These are phyloP conservation scores for Fomitopsis serialis DNA, from an alignment of 768 basidiomycete genomes.

Conservation along the genomic window DNA sequence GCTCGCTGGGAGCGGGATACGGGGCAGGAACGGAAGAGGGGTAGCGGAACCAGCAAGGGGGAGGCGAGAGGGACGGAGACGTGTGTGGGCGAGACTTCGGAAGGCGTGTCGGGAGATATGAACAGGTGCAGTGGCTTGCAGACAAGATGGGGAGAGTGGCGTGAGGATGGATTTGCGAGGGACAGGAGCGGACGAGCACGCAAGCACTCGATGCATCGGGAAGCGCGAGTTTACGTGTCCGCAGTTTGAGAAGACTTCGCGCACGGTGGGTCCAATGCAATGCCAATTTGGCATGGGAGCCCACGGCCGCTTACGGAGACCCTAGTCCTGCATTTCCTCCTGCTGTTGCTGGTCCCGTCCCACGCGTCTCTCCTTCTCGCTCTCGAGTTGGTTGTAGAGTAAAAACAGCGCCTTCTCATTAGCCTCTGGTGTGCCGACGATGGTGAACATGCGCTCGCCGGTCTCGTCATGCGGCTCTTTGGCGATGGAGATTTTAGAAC, in stretches of 20 bases:
- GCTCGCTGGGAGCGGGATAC: slow-evolving; percentile 2
- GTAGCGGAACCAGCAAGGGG: neutral
- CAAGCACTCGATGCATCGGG: neutral
- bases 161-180: neutral
- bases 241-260: neutral
- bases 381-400: slow-evolving; percentile 94
- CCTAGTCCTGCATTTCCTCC: slow-evolving; percentile 40
- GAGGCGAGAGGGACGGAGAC: slow-evolving; percentile 1
- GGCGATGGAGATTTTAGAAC: slow-evolving; percentile 97
- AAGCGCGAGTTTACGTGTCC: neutral
- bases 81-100: neutral
- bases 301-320: slow-evolving; percentile 1
- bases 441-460: slow-evolving; percentile 99
- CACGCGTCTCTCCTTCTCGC: slow-evolving; percentile 91
- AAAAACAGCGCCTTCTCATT: slow-evolving; percentile 98
- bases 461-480: slow-evolving; percentile 99
- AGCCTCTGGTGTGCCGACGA: slow-evolving; percentile 91
- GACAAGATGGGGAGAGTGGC: neutral
- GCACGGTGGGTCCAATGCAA: neutral
- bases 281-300: neutral
- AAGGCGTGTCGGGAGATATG: neutral
- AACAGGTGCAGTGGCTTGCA: neutral
- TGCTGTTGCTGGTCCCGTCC: slow-evolving; percentile 80
- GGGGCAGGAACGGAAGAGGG: neutral
- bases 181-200: neutral